Conservation (phyloP, 108 stramenopile genomes). For the Cyclotella sp. region DNA sequence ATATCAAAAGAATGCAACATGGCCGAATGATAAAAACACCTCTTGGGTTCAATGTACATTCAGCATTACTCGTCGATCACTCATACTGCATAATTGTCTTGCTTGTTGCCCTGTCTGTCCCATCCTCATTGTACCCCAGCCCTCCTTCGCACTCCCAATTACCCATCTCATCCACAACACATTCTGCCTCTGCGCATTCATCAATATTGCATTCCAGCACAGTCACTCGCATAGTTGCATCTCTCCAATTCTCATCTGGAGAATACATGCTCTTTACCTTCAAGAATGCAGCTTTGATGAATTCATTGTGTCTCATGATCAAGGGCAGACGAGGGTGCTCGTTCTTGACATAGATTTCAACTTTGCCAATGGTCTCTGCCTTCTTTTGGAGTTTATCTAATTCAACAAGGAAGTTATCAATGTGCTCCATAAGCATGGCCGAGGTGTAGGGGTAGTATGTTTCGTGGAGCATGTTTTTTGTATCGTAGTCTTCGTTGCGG, state of each 20-base stretch:
- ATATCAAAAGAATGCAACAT: too few relatives aligned
- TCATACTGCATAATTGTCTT: not conserved
- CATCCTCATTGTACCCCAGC: conserved; percentile 12
- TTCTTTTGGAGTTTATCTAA: conserved; percentile 37
- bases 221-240: conserved; percentile 9
- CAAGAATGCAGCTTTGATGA: conserved; percentile 50
- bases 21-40: too few relatives aligned
- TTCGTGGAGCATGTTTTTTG: conserved; percentile 48
- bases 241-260: conserved; percentile 14
- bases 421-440: conserved; percentile 56
- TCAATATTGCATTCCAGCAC: conserved; percentile 11
- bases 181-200: conserved; percentile 6
- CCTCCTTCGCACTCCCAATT: conserved; percentile 7
- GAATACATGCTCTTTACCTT: conserved; percentile 40
- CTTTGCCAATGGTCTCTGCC: conserved; percentile 19
- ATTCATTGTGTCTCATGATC: conserved; percentile 61
- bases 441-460: conserved; percentile 55
- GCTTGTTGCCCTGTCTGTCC: conserved; percentile 5
- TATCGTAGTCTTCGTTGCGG: conserved; percentile 40
- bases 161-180: conserved; percentile 6
- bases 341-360: conserved; percentile 19
- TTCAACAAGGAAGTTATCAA: conserved; percentile 49
- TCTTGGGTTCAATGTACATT: too few relatives aligned
- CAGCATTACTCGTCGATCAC: too few relatives aligned
- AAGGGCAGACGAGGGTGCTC: conserved; percentile 51